Conservation (phyloP, 257 asterid species). For the Schizonepeta tenuifolia region DNA sequence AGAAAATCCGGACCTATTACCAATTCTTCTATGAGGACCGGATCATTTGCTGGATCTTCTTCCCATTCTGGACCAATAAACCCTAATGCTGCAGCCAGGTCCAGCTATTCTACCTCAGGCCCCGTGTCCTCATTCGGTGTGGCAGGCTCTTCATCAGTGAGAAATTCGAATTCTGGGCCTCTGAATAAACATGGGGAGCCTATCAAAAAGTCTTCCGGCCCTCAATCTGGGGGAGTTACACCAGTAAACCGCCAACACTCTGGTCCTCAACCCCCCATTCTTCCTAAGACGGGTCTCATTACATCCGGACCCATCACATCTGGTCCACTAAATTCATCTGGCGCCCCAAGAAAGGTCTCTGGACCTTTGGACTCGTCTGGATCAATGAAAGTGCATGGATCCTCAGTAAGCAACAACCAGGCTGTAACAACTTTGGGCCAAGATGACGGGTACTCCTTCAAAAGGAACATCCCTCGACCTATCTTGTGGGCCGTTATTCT, state of each 20-base stretch:
- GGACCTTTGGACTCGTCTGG: slow-evolving; percentile 78
- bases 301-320: slow-evolving; percentile 84
- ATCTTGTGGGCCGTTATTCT: slow-evolving; percentile 75
- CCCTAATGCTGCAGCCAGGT: slow-evolving; percentile 59
- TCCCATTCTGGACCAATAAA: slow-evolving; percentile 80
- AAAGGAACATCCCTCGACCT: slow-evolving; percentile 66
- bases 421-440: slow-evolving; percentile 78
- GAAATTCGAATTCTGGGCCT: slow-evolving; percentile 85
- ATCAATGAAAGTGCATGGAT: slow-evolving; percentile 53
- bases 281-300: slow-evolving; percentile 90
- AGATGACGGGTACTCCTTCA: slow-evolving; percentile 66
- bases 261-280: slow-evolving; percentile 79
- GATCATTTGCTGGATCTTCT: slow-evolving; percentile 67
- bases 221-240: slow-evolving; percentile 83
- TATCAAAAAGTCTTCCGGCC: slow-evolving; percentile 80
- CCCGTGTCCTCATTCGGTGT: slow-evolving; percentile 67
- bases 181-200: slow-evolving; percentile 92
- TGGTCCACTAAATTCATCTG: slow-evolving; percentile 79
- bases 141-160: slow-evolving; percentile 65
- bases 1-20: slow-evolving; percentile 84
- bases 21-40: slow-evolving; percentile 62
- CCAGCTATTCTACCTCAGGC: slow-evolving; percentile 85
- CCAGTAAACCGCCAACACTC: slow-evolving; percentile 75
- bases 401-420: slow-evolving; percentile 64
- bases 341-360: slow-evolving; percentile 78